Evolutionary conservation across 148 eudicot genomes (phyloP).

Genomic region (Vaccinium corymbosum): DNA sequence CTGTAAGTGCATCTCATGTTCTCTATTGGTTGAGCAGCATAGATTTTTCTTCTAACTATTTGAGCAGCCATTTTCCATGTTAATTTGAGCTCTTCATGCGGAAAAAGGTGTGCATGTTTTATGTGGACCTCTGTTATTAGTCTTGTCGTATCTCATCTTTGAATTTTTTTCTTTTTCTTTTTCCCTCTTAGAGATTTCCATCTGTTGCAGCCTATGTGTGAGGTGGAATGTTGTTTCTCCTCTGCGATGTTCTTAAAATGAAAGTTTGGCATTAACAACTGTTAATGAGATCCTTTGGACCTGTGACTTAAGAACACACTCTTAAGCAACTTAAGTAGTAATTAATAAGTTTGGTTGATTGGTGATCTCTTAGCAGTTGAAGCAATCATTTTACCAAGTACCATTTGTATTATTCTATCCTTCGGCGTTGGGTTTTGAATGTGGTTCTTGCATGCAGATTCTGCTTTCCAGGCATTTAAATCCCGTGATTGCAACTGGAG

Average conservation of each 20-base stretch:
- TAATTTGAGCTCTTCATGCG: background rate
- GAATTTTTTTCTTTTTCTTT: background rate
- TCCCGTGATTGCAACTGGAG: slow-evolving; percentile 70
- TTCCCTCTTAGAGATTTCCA: background rate
- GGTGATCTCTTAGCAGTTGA: background rate
- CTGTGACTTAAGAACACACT: background rate
- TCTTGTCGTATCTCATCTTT: background rate
- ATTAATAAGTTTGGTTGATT: background rate
- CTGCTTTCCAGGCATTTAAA: slow-evolving; percentile 63
- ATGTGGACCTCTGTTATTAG: background rate
- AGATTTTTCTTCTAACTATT: background rate
- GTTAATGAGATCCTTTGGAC: background rate
- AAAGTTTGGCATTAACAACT: background rate
- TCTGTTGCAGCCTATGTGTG: background rate
- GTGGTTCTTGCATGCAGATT: slow-evolving; percentile 50
- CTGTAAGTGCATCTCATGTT: slow-evolving; percentile 54
- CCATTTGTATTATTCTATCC: background rate
- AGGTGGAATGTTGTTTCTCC: background rate
- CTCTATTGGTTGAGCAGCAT: background rate
- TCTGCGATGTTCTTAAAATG: background rate
- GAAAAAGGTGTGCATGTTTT: slow-evolving; percentile 3
- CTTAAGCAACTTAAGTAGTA: background rate
- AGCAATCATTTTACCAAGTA: slow-evolving; percentile 5
- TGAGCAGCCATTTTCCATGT: background rate
- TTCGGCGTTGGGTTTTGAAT: slow-evolving; percentile 6